A percentile compares a stretch with the other conserved stretches of the same genome.
These are phyloP conservation scores for Pseudogymnoascus pannorum DNA, from an alignment of 2,329 filamentous ascomycete species.

Conservation along the genomic window DNA sequence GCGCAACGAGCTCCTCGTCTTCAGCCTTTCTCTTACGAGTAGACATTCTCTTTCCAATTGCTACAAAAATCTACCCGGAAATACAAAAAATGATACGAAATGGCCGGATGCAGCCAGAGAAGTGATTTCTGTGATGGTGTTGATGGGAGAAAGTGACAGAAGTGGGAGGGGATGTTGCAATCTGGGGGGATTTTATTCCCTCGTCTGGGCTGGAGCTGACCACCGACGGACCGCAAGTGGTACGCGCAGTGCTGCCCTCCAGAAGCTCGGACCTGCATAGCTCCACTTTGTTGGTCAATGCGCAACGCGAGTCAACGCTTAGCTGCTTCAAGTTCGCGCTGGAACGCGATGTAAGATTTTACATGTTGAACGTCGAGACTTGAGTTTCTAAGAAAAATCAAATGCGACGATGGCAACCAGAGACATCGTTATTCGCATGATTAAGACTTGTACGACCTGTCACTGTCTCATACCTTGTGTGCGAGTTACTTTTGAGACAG, in stretches of 20 bases:
- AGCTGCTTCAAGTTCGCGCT: constrained; percentile 1
- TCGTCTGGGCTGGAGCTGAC: constrained; percentile 2
- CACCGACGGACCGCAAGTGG: not conserved
- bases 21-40: constrained; percentile 22
- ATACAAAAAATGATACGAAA: not conserved
- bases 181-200: constrained; percentile 1
- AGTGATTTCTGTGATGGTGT: constrained; percentile 5
- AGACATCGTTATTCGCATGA: not conserved
- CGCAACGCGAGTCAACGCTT: constrained; percentile 3
- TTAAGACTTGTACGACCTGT: not conserved
- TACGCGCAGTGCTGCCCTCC: not conserved
- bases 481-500: not conserved
- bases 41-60: constrained; percentile 2
- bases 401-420: not conserved
- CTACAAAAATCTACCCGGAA: not conserved
- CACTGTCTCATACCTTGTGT: not conserved
- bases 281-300: constrained; percentile 7
- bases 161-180: not conserved
- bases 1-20: constrained; percentile 26
- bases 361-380: not conserved
- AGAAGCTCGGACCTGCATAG: constrained; percentile 8
- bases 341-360: not conserved
- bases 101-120: not conserved
- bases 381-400: constrained; percentile 4
- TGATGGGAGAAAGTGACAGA: constrained; percentile 7